Conservation (phyloP, 2,329 filamentous ascomycete species). For the Penicillium sp. region DNA sequence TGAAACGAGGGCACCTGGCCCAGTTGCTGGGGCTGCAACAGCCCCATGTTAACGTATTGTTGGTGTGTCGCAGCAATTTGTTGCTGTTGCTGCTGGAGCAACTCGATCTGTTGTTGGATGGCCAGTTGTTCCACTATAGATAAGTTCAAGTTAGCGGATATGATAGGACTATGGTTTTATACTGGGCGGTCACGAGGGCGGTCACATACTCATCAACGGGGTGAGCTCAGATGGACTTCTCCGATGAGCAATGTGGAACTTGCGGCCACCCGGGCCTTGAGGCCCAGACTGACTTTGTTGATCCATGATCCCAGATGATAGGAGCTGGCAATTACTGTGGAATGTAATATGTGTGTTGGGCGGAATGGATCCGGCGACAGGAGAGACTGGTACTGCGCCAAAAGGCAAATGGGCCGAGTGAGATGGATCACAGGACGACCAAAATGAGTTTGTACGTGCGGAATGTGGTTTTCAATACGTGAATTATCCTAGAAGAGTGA, state of each 20-base stretch:
- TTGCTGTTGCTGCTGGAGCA: slow-evolving; percentile 95
- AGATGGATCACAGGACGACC: slow-evolving; percentile 29
- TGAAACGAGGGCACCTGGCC: slow-evolving; percentile 69
- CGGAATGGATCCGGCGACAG: slow-evolving; percentile 19
- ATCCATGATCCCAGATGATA: slow-evolving; percentile 54
- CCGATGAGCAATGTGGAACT: slow-evolving; percentile 94
- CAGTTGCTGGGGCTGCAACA: slow-evolving; percentile 84
- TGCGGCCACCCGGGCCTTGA: slow-evolving; percentile 75
- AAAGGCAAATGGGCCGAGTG: slow-evolving; percentile 27
- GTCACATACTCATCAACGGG: slow-evolving; percentile 88
- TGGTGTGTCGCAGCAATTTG: slow-evolving; percentile 95
- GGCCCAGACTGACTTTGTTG: slow-evolving; percentile 58
- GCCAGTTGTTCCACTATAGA: slow-evolving; percentile 87
- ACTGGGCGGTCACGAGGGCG: background rate
- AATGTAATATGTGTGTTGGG: slow-evolving; percentile 18
- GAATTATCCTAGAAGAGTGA: slow-evolving; percentile 17
- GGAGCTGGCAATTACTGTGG: slow-evolving; percentile 21
- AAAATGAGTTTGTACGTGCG: slow-evolving; percentile 23
- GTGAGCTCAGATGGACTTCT: slow-evolving; percentile 96
- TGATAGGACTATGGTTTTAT: background rate
- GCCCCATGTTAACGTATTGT: slow-evolving; percentile 96
- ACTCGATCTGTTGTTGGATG: slow-evolving; percentile 96
- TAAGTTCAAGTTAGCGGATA: slow-evolving; percentile 1
- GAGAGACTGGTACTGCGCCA: slow-evolving; percentile 26
- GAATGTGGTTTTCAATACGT: slow-evolving; percentile 22